These are phyloP conservation scores for Solanum neorickii DNA, from an alignment of 257 asterid genomes.

Conservation along the genomic window DNA sequence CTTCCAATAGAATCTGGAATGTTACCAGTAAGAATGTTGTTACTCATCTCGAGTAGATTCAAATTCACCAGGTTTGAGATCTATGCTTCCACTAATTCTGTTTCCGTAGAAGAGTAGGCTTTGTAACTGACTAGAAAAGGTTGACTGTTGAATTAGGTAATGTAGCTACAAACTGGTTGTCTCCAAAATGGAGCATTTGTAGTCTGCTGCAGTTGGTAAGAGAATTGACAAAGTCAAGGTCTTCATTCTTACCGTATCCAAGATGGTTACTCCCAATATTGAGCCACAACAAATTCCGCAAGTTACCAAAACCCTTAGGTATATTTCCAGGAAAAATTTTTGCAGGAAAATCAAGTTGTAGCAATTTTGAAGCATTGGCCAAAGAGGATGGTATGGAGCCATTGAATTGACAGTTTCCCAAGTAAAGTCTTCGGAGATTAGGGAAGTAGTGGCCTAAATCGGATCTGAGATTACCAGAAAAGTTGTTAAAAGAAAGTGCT, in stretches of 20 bases:
- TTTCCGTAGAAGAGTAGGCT: slow-evolving; percentile 10
- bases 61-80: slow-evolving; percentile 27
- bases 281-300: slow-evolving; percentile 6
- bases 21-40: slow-evolving; percentile 13
- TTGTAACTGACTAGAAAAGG: slow-evolving; percentile 20
- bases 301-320: slow-evolving; percentile 21
- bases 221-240: slow-evolving; percentile 22
- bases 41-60: slow-evolving; percentile 7
- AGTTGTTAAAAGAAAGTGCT: slow-evolving; percentile 19
- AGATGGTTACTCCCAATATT: slow-evolving; percentile 17
- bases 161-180: slow-evolving; percentile 19
- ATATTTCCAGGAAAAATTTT: slow-evolving; percentile 35
- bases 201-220: slow-evolving; percentile 33
- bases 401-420: slow-evolving; percentile 21
- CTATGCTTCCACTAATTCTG: slow-evolving; percentile 23
- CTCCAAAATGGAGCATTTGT: slow-evolving; percentile 11
- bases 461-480: slow-evolving; percentile 21
- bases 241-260: slow-evolving; percentile 19
- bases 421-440: slow-evolving; percentile 11
- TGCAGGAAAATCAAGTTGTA: slow-evolving; percentile 11
- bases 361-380: slow-evolving; percentile 29
- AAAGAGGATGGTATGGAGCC: slow-evolving; percentile 30
- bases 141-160: slow-evolving; percentile 22
- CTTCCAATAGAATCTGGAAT: slow-evolving; percentile 34
- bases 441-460: slow-evolving; percentile 29